Base-by-base conservation (phyloP, 106 monocot genomes). In the Phalaenopsis equestris region DNA sequence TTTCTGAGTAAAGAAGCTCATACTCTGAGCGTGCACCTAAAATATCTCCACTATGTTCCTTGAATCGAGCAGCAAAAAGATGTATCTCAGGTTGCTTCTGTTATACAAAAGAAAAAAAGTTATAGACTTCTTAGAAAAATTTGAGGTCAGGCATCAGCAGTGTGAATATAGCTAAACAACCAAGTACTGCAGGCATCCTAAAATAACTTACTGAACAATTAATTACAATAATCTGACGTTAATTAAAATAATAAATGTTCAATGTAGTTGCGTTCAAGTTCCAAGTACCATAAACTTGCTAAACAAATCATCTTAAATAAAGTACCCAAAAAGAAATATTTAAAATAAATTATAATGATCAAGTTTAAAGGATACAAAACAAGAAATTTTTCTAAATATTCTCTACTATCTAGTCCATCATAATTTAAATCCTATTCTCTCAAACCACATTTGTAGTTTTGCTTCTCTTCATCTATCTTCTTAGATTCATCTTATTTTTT, bases 1-100 rank as follows among this genome's bases (percentile, higher is more conserved):
- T 73, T 80, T 94, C 97, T 36, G 92, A 88, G 75, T 89, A 85
- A 82, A 98, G 84, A 83, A 86, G 85, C 78, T 94, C 87, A 84
- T 89, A 98, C 64, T 89, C 87, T 68, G 84, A 67, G 72, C 90
- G 94, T 30, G 97, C 97, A 65, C 97, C 97, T 45, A 48, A 11
- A 68, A 92, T 47, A 85, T 98, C 97, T 75, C 87, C 94, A 86
- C 56, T 89, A 24, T 84, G 82, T 83, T 98, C 97, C 81, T 91
- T 98, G 84, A 98, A 98, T 85, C 87, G 87, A 18, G 97, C 97
- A 79, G 90, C 92, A 80, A 98, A 98, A 76, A 98, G 84, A 73
- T 94, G 97, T 83, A 94, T 94, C 55, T 98, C 97, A 73, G 94
- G 87, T 65, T 89, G 94, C 86, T 92, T 98, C 97, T 98, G 90